These are phyloP conservation scores for Amanita rimosa DNA, from an alignment of 768 basidiomycete genomes.

Conservation along the genomic window DNA sequence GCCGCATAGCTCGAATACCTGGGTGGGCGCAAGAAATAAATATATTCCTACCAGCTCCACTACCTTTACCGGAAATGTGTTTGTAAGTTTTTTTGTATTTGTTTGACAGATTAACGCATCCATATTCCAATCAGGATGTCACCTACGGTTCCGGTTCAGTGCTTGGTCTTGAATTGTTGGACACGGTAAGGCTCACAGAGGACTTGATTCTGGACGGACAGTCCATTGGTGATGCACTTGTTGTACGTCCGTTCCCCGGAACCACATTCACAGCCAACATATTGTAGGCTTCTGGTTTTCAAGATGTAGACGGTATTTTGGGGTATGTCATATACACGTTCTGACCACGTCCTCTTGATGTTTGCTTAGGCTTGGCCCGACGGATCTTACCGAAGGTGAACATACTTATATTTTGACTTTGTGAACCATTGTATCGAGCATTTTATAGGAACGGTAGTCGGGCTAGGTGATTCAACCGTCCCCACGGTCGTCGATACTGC, in stretches of 20 bases:
- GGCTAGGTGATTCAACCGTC: slow-evolving; percentile 18
- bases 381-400: slow-evolving; percentile 36
- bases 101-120: neutral
- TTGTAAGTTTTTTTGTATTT: slow-evolving; percentile 16
- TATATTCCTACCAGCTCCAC: slow-evolving; percentile 37
- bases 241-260: slow-evolving; percentile 7
- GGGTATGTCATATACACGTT: slow-evolving; percentile 28
- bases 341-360: neutral
- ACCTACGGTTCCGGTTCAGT: slow-evolving; percentile 55
- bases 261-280: neutral
- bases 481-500: slow-evolving; percentile 37
- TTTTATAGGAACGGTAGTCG: slow-evolving; percentile 19
- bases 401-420: neutral
- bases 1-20: slow-evolving; percentile 13
- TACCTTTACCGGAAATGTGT: slow-evolving; percentile 17
- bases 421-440: neutral
- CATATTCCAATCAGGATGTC: slow-evolving; percentile 26
- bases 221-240: slow-evolving; percentile 53
- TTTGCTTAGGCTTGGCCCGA: slow-evolving; percentile 46
- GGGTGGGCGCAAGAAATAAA: slow-evolving; percentile 39
- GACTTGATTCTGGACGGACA: slow-evolving; percentile 36
- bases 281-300: slow-evolving; percentile 27
- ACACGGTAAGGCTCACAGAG: slow-evolving; percentile 40
- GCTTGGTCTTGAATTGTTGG: slow-evolving; percentile 41
- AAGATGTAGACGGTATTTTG: slow-evolving; percentile 50